Percentiles rank a stretch among this genome's conserved stretches.
phyloP scores from a whole-genome alignment of 495 filamentous ascomycete species.

The Hypoxylon rickii region DNA sequence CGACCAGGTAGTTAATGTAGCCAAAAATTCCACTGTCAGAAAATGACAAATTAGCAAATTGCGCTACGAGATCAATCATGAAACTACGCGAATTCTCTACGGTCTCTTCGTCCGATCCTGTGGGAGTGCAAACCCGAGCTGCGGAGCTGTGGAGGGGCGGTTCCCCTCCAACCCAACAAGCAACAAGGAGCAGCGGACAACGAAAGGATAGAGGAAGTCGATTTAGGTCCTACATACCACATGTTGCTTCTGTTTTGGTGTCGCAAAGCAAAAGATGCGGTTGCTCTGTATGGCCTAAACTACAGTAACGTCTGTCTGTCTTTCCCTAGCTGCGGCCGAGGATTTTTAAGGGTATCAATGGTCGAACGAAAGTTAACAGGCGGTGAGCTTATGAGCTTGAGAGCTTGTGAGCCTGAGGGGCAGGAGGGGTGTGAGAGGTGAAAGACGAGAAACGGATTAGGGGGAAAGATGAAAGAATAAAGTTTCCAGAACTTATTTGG shows the following conservation, averaged over 20 bases:
- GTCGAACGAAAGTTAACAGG: conserved; percentile 30
- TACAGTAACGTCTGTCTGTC: conserved; percentile 4
- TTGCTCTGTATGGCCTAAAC: conserved; percentile 15
- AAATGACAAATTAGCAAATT: conserved; percentile 36
- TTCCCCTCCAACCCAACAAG: not conserved
- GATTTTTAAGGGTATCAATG: conserved; percentile 23
- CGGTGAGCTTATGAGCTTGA: conserved; percentile 41
- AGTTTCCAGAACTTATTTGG: conserved; percentile 28
- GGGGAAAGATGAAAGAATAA: conserved; percentile 24
- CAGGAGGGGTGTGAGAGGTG: not conserved
- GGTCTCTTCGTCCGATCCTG: not conserved
- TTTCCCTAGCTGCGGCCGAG: conserved; percentile 7
- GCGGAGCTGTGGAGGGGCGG: not conserved
- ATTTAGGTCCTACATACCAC: conserved; percentile 29
- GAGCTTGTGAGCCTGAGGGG: conserved; percentile 41
- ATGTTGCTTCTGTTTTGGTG: conserved; percentile 24
- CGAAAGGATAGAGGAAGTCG: conserved; percentile 1
- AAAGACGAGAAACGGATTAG: conserved; percentile 18
- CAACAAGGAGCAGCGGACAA: not conserved
- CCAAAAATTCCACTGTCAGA: conserved; percentile 91
- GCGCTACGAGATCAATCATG: conserved; percentile 14
- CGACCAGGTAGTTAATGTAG: conserved; percentile 90
- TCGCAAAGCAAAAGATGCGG: conserved; percentile 16
- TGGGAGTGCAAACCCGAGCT: not conserved
- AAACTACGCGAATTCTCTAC: not conserved